These are phyloP conservation scores for Trichoderma aggressivum DNA, from an alignment of 2,329 filamentous ascomycete species.

Conservation along the genomic window DNA sequence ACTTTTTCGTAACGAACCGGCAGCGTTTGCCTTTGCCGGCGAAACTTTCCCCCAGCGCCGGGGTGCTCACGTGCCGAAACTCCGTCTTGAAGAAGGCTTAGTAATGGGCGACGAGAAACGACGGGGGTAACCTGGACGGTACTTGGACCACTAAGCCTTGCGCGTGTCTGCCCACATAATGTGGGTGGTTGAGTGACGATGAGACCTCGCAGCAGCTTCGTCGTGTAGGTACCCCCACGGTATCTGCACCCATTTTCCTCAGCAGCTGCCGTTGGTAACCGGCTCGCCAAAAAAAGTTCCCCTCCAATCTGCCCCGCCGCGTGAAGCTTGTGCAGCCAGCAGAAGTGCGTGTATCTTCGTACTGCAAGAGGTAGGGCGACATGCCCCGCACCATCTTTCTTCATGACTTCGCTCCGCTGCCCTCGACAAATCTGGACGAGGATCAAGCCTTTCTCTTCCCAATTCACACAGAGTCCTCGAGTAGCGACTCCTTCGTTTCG, in stretches of 20 bases:
- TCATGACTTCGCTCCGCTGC: conserved; percentile 29
- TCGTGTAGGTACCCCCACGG: background rate
- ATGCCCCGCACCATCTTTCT: conserved; percentile 48
- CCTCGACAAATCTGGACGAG: conserved; percentile 23
- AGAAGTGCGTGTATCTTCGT: conserved; percentile 8
- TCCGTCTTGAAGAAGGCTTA: background rate
- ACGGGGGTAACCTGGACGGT: background rate
- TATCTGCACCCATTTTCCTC: background rate
- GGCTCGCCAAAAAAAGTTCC: conserved; percentile 19
- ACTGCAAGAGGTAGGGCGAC: conserved; percentile 27
- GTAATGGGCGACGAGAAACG: background rate
- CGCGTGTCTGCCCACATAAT: background rate
- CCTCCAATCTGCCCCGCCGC: conserved; percentile 15
- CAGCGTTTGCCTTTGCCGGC: background rate
- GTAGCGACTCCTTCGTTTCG: conserved; percentile 24
- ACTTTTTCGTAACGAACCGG: background rate
- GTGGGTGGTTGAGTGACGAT: too few relatives aligned
- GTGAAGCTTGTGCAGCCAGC: conserved; percentile 16
- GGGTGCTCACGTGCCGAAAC: background rate
- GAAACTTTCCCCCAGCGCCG: background rate
- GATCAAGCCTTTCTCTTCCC: conserved; percentile 24
- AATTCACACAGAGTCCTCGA: conserved; percentile 15
- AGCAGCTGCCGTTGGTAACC: conserved; percentile 29
- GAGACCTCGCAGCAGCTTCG: background rate
- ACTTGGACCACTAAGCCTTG: background rate